Base-by-base conservation (phyloP, 192 early-diverging fungal species). In the Backusella australiensis region DNA sequence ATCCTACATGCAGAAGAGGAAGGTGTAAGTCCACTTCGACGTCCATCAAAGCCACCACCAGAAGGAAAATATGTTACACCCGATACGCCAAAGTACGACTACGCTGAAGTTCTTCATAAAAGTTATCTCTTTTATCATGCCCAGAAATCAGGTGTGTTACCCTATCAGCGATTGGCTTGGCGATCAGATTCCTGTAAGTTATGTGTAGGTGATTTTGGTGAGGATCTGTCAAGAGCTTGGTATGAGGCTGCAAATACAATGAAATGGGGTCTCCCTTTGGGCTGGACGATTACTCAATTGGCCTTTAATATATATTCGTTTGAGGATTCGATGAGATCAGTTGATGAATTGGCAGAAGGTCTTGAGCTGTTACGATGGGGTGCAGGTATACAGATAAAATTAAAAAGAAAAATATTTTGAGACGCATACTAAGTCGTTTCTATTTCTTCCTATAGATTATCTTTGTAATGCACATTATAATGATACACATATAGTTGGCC, bases 221-320 rank as follows among this genome's bases (percentile, higher is more conserved):
- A 89, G 73, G 87, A 89, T 65, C 59, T 89, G 1, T 81, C 79
- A 7, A 80, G 80, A 49, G 87, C 79, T 29, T 89, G 86, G 86
- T 89, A 89, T 73, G 87, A 89, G 56, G 87, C 87, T 34, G 86
- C 87, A 11, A 89, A 89, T 76, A 88, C 87, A 12, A 88, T 89
- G 86, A 89, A 89, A 35, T 89, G 86, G 86, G 87, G 87, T 53
- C 76, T 83, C 7, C 87, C 87, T 2, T 79, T 86, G n/a, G 86
- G 73, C 4, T 88, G 77, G 70, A 85, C 86, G 17, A 81, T 75
- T 29, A 80, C 73, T 19, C 84, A 86, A 41, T 71, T 88, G 67
- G 85, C 82, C 4, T 89, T 85, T 78, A 88, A 86, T 74, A 77
- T 89, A 23, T 72, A 75, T 23, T 70, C 79, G 35, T 88, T 80